These are phyloP conservation scores for Sporothrix inflata DNA, from an alignment of 2,329 filamentous ascomycete genomes.

Conservation along the genomic window DNA sequence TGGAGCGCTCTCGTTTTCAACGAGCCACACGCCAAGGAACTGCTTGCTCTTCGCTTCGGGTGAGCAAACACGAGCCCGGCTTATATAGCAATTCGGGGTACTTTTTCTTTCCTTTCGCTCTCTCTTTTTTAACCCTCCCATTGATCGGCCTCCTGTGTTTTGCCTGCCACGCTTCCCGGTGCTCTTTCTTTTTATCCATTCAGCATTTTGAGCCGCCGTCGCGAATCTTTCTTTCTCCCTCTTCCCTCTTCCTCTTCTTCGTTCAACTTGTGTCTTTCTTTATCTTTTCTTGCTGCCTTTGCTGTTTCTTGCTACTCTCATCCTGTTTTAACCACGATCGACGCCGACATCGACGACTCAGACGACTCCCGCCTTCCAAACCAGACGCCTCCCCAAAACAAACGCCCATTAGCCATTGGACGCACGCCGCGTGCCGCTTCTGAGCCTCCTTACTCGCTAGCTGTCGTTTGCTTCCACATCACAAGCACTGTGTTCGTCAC, in stretches of 20 bases:
- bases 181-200: conserved; percentile 1
- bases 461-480: neutral
- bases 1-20: neutral
- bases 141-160: conserved; percentile 6
- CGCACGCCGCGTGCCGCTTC: neutral
- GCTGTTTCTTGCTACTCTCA: neutral
- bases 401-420: neutral
- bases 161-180: neutral
- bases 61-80: conserved; percentile 16
- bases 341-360: neutral
- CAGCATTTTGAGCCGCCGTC: conserved; percentile 11
- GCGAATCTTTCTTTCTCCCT: neutral
- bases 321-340: neutral
- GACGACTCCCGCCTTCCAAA: neutral
- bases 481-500: neutral
- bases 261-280: neutral
- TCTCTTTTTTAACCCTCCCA: no score
- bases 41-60: neutral
- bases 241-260: neutral
- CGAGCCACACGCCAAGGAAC: neutral
- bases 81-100: neutral
- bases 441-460: no score
- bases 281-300: neutral
- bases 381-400: neutral
- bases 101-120: neutral